These are phyloP conservation scores for Irpex sp. DNA, from an alignment of 1,284 basidiomycete genomes.

Conservation along the genomic window DNA sequence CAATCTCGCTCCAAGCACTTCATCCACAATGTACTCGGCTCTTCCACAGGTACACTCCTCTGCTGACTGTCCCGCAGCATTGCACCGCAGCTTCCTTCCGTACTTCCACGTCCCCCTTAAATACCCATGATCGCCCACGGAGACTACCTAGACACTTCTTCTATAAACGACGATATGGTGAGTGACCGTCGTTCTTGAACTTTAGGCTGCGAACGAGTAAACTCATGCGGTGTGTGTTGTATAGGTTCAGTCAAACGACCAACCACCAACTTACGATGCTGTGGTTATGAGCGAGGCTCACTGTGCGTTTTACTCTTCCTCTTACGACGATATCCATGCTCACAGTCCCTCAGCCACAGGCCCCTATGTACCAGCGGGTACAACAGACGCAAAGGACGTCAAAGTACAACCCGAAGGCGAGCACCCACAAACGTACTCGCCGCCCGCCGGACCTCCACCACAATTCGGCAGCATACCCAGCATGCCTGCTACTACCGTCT, in stretches of 20 bases:
- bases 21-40: background rate
- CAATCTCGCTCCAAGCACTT: background rate
- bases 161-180: constrained; percentile 19
- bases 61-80: constrained; percentile 3
- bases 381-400: constrained; percentile 18
- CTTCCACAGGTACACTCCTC: background rate
- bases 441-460: constrained; percentile 13
- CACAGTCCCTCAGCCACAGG: constrained; percentile 14
- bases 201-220: background rate
- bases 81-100: constrained; percentile 7
- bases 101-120: constrained; percentile 4
- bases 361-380: constrained; percentile 18
- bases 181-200: constrained; percentile 1
- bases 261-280: constrained; percentile 17
- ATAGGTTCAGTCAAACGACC: constrained; percentile 7
- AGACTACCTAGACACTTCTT: constrained; percentile 7
- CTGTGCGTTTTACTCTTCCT: constrained; percentile 7
- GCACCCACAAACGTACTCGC: constrained; percentile 1
- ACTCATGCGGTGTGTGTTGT: background rate
- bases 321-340: background rate
- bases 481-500: constrained; percentile 29
- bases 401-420: constrained; percentile 18
- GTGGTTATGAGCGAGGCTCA: constrained; percentile 14
- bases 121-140: constrained; percentile 17
- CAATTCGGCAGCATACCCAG: constrained; percentile 8